A percentile compares a stretch with the other conserved stretches of the same genome.
Conservation (phyloP, 2,329 filamentous ascomycete genomes). For the Trichothecium sympodiale region DNA sequence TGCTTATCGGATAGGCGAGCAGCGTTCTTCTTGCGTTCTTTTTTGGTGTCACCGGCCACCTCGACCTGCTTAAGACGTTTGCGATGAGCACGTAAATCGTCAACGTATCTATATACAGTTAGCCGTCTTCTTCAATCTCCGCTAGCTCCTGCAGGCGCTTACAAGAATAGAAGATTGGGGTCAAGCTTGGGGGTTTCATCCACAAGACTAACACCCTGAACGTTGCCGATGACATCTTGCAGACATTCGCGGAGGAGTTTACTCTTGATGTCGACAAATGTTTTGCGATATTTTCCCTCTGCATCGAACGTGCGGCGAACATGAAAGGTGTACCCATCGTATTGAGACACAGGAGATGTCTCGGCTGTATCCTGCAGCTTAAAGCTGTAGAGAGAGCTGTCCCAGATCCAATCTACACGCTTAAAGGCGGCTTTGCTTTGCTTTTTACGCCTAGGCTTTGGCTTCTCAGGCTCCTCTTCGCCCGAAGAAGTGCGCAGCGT, state of each 20-base stretch:
- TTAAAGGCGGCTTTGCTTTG: constrained; percentile 29
- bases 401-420: constrained; percentile 44
- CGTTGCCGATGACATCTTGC: constrained; percentile 24
- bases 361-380: constrained; percentile 45
- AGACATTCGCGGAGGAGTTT: constrained; percentile 60
- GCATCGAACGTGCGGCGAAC: constrained; percentile 74
- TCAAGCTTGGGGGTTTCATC: constrained; percentile 67
- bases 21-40: constrained; percentile 49
- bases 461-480: too few species aligned
- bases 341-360: constrained; percentile 36
- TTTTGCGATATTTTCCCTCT: constrained; percentile 67
- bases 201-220: constrained; percentile 57
- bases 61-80: constrained; percentile 53
- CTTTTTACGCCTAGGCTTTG: constrained; percentile 8
- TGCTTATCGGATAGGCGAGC: constrained; percentile 48
- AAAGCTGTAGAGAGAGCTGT: constrained; percentile 35
- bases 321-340: constrained; percentile 73
- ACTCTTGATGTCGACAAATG: constrained; percentile 76
- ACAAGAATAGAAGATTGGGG: constrained; percentile 60
- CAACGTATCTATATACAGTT: constrained; percentile 49
- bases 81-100: constrained; percentile 57
- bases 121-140: too few species aligned
- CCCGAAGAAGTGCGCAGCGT: too few species aligned
- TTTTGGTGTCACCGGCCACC: constrained; percentile 33
- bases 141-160: constrained; percentile 14